Evolutionary conservation across 106 monocot species (phyloP), one percentile per base, ranked within the genome.

Genomic region (Alisma plantagoaquatica): DNA sequence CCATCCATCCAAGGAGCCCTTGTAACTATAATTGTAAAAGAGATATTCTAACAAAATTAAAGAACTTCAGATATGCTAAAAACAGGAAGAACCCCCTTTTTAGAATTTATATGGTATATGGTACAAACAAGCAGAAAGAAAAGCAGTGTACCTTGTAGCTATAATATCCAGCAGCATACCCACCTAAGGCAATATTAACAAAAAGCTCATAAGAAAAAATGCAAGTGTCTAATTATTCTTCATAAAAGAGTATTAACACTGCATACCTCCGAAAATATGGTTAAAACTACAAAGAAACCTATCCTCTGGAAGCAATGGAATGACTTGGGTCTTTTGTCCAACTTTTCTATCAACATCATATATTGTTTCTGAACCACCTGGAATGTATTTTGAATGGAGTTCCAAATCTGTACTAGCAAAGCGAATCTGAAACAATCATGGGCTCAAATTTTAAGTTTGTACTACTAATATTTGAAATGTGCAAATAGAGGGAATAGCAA

Each of bases 151-250:
- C 96, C 96, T 98, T 98, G 76, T 98, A 98, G 60, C 96, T 98
- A 65, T 98, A 98, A 63, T 98, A 98, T 57, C 96, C 96, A 74
- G 96, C 96, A 46, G 89, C 89, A 85, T 98, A 98, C 49, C 89
- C 96, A 76, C 96, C 96, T 98, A 27, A 49, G 14, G 9, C 6
- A 38, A 38, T 6, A 38, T 7, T 7, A 14, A 7, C 9, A 38
- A 38, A 7, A 7, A 38, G 6, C 14, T 38, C 6, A 6, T 14
- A 38, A 38, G 14, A 38, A 38, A 38, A 38, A 14, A 6, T 38
- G 35, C 6, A 6, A 38, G 35, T 38, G 35, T 14, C 14, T 14
- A 38, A 38, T 7, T 38, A n/a, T n/a, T n/a, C n/a, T n/a, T n/a
- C n/a, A n/a, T n/a, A n/a, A n/a, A n/a, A n/a, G 41, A 33, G 2